These are phyloP conservation scores for Pisolithus albus DNA, from an alignment of 768 basidiomycete genomes.

Conservation along the genomic window DNA sequence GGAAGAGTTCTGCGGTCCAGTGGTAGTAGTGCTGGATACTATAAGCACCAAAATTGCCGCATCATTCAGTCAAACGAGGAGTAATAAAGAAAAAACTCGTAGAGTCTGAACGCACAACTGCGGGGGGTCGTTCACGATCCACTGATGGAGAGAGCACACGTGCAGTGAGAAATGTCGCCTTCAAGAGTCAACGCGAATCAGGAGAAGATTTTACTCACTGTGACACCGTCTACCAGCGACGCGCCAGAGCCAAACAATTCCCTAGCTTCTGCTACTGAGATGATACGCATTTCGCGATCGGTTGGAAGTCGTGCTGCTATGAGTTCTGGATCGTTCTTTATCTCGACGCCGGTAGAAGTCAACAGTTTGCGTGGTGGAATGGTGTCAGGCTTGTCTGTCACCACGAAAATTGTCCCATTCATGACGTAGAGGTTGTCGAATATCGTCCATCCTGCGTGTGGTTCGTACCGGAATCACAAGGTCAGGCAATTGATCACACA, in stretches of 20 bases:
- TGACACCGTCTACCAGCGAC: conserved; percentile 67
- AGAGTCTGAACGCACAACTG: conserved; percentile 57
- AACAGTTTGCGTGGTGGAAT: conserved; percentile 64
- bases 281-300: conserved; percentile 71
- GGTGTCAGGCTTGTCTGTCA: conserved; percentile 60
- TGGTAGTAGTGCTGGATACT: conserved; percentile 93
- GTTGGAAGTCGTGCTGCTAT: conserved; percentile 60
- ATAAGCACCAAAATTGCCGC: background rate
- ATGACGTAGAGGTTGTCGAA: conserved; percentile 77
- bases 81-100: no score
- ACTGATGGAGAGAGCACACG: conserved; percentile 34
- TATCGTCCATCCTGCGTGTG: conserved; percentile 74
- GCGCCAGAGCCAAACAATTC: conserved; percentile 68
- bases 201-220: conserved; percentile 37
- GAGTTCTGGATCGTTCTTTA: conserved; percentile 51
- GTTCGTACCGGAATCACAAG: background rate
- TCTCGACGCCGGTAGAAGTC: conserved; percentile 59
- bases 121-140: conserved; percentile 75
- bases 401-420: conserved; percentile 78
- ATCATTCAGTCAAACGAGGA: background rate
- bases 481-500: background rate
- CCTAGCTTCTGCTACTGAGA: conserved; percentile 61
- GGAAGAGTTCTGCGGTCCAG: conserved; percentile 86
- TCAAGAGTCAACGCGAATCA: background rate
- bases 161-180: background rate